phyloP scores from a whole-genome alignment of 2,329 filamentous ascomycete species.

The Cucurbitaria berberidis region DNA sequence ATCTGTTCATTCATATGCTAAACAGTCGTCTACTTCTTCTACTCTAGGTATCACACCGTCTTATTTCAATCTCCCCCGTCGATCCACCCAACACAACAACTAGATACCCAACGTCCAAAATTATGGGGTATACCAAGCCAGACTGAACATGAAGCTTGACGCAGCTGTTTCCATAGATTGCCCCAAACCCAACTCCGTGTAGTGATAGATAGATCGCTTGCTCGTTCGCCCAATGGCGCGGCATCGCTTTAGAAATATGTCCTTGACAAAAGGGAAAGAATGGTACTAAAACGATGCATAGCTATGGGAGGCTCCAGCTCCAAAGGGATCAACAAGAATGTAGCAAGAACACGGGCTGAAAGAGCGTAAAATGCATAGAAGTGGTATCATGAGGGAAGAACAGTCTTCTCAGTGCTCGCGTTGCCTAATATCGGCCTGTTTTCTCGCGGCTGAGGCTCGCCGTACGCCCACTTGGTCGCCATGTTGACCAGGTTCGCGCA shows the following conservation, averaged over 20 bases:
- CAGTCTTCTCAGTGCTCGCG: slow-evolving; percentile 23
- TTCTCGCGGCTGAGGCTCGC: slow-evolving; percentile 27
- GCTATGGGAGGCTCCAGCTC: slow-evolving; percentile 4
- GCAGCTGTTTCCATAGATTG: not conserved
- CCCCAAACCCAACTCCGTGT: not conserved
- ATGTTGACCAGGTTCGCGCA: slow-evolving; percentile 42
- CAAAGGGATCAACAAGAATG: slow-evolving; percentile 17
- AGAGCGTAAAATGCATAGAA: not conserved
- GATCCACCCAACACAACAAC: not conserved
- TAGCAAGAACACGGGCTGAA: not conserved
- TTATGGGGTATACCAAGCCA: not conserved
- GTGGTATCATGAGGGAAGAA: slow-evolving; percentile 28
- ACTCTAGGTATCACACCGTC: no score
- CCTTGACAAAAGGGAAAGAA: not conserved
- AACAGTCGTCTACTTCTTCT: no score
- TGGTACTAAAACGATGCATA: not conserved
- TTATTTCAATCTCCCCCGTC: no score
- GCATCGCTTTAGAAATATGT: not conserved
- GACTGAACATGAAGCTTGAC: not conserved
- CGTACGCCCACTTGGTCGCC: slow-evolving; percentile 42
- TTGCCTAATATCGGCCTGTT: slow-evolving; percentile 29
- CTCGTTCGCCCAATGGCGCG: not conserved
- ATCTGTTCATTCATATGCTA: no score
- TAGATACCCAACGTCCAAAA: not conserved
- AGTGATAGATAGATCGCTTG: not conserved